Evolutionary conservation across 176 grass and related monocot genomes (phyloP), one percentile per base, ranked within the genome.

Genomic region (Aegilops umbellulata): DNA sequence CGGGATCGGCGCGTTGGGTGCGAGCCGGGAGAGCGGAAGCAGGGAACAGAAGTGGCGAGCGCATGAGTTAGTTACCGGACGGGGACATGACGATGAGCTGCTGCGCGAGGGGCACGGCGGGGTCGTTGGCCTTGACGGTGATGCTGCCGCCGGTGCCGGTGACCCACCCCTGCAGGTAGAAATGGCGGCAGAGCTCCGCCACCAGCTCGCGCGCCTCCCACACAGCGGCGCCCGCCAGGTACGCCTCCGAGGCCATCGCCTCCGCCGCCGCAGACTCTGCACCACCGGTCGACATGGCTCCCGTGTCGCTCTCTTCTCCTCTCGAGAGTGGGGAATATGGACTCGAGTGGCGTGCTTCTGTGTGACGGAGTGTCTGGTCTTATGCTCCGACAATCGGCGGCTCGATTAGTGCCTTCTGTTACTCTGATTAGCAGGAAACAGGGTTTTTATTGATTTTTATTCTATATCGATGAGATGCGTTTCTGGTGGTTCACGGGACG

Each of bases 21-120:
- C 32, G 82, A 26, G 16, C 46, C 23, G 44, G 39, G 65, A 36
- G 34, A 7, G 24, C 19, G 10, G 2, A 30, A 65, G 4, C 42
- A 42, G 34, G 74, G 62, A 41, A 14, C 26, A 51, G 29, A 10
- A 2, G 7, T 25, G 41, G 60, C 29, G 66, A 26, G 46, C 4
- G 8, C 38, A 3, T 12, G 71, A 74, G 16, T 0, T 22, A 27
- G 60, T 41, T 88, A 98, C 95, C 95, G n/a, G 93, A 98, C 34
- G 95, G 89, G 10, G 93, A 89, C 93, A 94, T 94, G 88, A 94
- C 80, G 91, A 98, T 95, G 79, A 98, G 88, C 64, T 94, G 97
- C 2, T 95, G 30, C 23, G 90, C 34, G 46, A 94, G 94, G 24
- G 87, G 83, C 51, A 93, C 61, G 17, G 86, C 81, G 24, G 82